A percentile compares a stretch with the other conserved stretches of the same genome.
phyloP scores from a whole-genome alignment of 805 yeast genomes.

The Ogataea corticis region DNA sequence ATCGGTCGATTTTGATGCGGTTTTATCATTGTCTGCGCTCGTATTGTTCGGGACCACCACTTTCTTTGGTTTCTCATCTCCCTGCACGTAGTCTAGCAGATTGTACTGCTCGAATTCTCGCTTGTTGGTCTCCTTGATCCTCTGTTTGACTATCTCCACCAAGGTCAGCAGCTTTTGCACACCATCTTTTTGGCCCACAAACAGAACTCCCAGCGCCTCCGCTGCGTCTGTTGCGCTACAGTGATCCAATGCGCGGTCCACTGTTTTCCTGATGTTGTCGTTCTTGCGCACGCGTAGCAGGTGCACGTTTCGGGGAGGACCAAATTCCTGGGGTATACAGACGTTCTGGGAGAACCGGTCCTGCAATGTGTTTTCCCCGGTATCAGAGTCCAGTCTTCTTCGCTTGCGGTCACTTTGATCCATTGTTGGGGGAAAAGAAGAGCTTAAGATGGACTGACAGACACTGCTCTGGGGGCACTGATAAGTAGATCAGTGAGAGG shows the following conservation, averaged over 20 bases:
- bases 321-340: neutral
- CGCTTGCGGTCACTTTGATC: neutral
- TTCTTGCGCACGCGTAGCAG: constrained; percentile 21
- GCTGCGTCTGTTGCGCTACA: constrained; percentile 2
- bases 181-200: constrained; percentile 21
- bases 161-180: constrained; percentile 33
- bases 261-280: constrained; percentile 24
- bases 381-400: neutral
- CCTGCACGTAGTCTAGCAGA: constrained; percentile 25
- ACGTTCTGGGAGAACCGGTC: neutral
- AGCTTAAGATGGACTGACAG: too few relatives aligned
- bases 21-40: too few relatives aligned
- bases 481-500: too few relatives aligned
- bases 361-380: neutral
- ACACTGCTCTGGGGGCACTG: too few relatives aligned
- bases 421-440: neutral
- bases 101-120: constrained; percentile 23
- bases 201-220: constrained; percentile 15
- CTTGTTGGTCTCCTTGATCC: constrained; percentile 8
- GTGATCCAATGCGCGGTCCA: constrained; percentile 19
- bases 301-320: neutral
- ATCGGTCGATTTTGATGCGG: too few relatives aligned
- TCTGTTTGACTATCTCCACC: constrained; percentile 33
- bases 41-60: neutral
- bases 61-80: constrained; percentile 2